These are phyloP conservation scores for Allantophomopsis cytisporea DNA, from an alignment of 2,329 filamentous ascomycete species.

Conservation along the genomic window DNA sequence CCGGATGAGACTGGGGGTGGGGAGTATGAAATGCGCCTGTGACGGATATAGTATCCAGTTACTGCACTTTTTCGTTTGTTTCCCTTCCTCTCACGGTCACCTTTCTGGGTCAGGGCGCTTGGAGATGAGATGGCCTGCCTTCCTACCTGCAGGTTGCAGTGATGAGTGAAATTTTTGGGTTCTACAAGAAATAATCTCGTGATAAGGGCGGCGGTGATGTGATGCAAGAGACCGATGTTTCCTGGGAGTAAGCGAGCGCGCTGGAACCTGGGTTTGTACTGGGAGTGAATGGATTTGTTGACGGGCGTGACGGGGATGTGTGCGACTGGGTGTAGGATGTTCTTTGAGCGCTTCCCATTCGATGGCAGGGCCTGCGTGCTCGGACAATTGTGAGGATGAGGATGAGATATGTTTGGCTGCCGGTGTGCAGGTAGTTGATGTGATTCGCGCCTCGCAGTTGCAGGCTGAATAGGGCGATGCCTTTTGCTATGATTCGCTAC, in stretches of 20 bases:
- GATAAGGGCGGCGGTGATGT: constrained; percentile 4
- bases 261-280: neutral
- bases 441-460: constrained; percentile 14
- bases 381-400: neutral
- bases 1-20: constrained; percentile 5
- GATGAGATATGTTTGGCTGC: constrained; percentile 2
- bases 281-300: too few relatives aligned
- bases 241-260: constrained; percentile 1
- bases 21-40: constrained; percentile 9
- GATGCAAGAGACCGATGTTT: constrained; percentile 6
- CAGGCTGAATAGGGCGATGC: constrained; percentile 5
- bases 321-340: too few relatives aligned
- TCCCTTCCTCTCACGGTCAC: too few relatives aligned
- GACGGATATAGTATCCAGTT: neutral
- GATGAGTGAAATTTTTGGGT: neutral
- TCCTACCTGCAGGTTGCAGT: neutral
- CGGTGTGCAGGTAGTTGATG: constrained; percentile 7
- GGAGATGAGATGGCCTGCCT: neutral
- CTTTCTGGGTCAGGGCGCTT: neutral
- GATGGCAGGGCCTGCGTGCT: constrained; percentile 4
- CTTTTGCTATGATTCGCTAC: too few relatives aligned
- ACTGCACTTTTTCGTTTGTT: neutral
- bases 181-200: too few relatives aligned
- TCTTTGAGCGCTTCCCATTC: too few relatives aligned
- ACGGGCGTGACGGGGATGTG: too few relatives aligned